Percentiles rank a stretch among this genome's conserved stretches.
These are phyloP conservation scores for Nakaseomyces delphensis DNA, from an alignment of 1,139 yeast species.

Conservation along the genomic window DNA sequence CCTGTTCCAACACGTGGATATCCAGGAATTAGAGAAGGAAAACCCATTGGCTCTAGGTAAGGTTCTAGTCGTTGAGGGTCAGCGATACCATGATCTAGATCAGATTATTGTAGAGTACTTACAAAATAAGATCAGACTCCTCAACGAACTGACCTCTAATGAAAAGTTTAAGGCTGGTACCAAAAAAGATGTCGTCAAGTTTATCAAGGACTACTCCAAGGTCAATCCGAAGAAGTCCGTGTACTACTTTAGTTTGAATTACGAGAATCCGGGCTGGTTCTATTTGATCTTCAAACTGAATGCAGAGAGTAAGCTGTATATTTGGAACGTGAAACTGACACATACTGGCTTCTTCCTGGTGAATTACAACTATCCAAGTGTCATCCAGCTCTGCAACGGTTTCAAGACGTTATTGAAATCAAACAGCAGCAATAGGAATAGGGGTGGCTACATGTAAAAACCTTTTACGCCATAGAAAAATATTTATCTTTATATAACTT, in stretches of 20 bases:
- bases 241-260: slow-evolving; percentile 85
- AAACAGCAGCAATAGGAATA: slow-evolving; percentile 20
- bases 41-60: slow-evolving; percentile 57
- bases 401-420: slow-evolving; percentile 54
- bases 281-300: slow-evolving; percentile 73
- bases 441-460: slow-evolving; percentile 3
- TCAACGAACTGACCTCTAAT: slow-evolving; percentile 74
- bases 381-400: slow-evolving; percentile 84
- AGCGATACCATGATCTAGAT: slow-evolving; percentile 76
- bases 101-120: slow-evolving; percentile 86
- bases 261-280: slow-evolving; percentile 89
- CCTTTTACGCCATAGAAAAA: neutral
- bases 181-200: slow-evolving; percentile 68
- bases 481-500: neutral
- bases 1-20: slow-evolving; percentile 84
- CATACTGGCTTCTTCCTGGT: slow-evolving; percentile 78
- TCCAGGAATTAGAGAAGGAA: slow-evolving; percentile 62
- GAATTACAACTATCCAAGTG: slow-evolving; percentile 76
- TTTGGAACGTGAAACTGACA: slow-evolving; percentile 86
- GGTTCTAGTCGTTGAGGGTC: slow-evolving; percentile 57
- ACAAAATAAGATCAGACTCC: slow-evolving; percentile 74
- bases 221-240: slow-evolving; percentile 89
- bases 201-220: slow-evolving; percentile 81
- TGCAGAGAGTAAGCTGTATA: slow-evolving; percentile 59
- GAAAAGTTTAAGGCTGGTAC: slow-evolving; percentile 88